Evolutionary conservation across 2,329 filamentous ascomycete genomes (phyloP).

Genomic region (Cladosporium phlei): DNA sequence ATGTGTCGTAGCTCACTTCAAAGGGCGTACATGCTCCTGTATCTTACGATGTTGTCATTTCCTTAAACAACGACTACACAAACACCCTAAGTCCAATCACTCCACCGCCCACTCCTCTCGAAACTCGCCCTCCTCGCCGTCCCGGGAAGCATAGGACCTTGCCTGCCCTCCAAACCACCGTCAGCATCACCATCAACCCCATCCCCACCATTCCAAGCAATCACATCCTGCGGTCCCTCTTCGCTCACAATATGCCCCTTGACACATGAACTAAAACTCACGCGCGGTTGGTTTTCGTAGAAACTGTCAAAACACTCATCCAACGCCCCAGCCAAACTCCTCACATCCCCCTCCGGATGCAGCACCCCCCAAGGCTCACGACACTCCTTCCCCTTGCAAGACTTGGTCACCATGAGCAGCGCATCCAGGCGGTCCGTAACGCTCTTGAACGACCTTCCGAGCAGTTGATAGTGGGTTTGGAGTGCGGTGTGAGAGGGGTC

Average conservation of each 20-base stretch:
- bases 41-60: too few species aligned
- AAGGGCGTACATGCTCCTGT: too few species aligned
- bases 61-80: too few species aligned
- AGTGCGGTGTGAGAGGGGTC: conserved; percentile 3
- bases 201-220: conserved; percentile 13
- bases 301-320: conserved; percentile 27
- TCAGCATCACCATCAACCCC: background rate
- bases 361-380: conserved; percentile 29
- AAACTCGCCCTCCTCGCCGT: conserved; percentile 5
- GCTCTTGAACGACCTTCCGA: conserved; percentile 18
- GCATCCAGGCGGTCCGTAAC: conserved; percentile 28
- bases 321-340: conserved; percentile 26
- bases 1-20: too few species aligned
- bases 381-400: conserved; percentile 30
- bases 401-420: conserved; percentile 31
- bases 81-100: conserved; percentile 4
- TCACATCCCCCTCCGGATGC: conserved; percentile 28
- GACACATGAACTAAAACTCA: conserved; percentile 52
- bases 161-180: background rate
- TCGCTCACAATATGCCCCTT: conserved; percentile 52
- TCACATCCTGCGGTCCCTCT: conserved; percentile 46
- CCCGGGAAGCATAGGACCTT: conserved; percentile 3
- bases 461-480: conserved; percentile 17
- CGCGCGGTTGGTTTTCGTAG: conserved; percentile 35
- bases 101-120: conserved; percentile 2